Conservation (phyloP, 495 filamentous ascomycete species). For the Podospora pseudoanserina region DNA sequence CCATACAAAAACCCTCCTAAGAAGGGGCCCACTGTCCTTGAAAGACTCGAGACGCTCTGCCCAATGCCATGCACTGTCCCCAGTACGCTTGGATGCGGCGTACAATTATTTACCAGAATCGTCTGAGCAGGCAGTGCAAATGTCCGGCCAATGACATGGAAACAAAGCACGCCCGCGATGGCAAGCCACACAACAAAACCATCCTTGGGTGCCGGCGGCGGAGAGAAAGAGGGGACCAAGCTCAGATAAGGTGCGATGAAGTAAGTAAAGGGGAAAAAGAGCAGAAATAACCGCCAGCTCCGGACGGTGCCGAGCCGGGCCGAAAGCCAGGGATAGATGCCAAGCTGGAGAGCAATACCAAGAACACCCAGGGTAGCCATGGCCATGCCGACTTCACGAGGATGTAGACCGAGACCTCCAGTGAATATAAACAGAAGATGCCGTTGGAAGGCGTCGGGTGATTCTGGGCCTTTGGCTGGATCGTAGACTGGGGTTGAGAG, state of each 20-base stretch:
- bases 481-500: conserved; percentile 75
- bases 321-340: conserved; percentile 69
- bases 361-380: conserved; percentile 75
- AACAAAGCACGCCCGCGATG: conserved; percentile 62
- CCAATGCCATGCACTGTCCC: conserved; percentile 80
- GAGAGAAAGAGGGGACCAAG: conserved; percentile 58
- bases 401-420: conserved; percentile 73
- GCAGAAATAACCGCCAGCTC: conserved; percentile 64
- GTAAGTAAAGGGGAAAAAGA: conserved; percentile 73
- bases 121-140: conserved; percentile 75
- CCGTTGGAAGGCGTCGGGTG: conserved; percentile 29
- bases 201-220: conserved; percentile 57
- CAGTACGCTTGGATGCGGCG: conserved; percentile 74
- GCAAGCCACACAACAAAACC: conserved; percentile 64
- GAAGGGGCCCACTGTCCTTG: conserved; percentile 72
- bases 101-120: conserved; percentile 81
- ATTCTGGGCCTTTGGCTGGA: conserved; percentile 29
- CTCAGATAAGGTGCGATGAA: conserved; percentile 68
- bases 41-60: conserved; percentile 66
- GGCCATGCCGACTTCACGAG: conserved; percentile 69
- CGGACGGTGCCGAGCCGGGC: conserved; percentile 63
- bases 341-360: conserved; percentile 72
- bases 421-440: conserved; percentile 72
- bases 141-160: conserved; percentile 76
- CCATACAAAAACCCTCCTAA: conserved; percentile 70